These are phyloP conservation scores for Rhytidhysteron rufulum DNA, from an alignment of 2,329 filamentous ascomycete genomes.

Conservation along the genomic window DNA sequence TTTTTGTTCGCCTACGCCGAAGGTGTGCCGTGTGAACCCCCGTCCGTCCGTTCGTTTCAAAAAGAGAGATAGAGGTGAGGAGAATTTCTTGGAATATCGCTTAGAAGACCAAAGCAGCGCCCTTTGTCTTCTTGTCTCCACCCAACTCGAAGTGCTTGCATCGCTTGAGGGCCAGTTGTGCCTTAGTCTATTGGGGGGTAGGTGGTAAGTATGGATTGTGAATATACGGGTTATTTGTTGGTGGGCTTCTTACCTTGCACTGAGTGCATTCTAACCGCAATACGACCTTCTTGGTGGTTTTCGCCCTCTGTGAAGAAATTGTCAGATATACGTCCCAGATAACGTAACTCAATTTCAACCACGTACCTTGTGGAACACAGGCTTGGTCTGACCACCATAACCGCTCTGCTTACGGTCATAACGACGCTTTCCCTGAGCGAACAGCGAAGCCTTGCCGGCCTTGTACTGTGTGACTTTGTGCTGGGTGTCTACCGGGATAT, in stretches of 20 bases:
- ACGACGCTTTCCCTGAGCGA: slow-evolving; percentile 98
- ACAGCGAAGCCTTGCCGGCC: slow-evolving; percentile 91
- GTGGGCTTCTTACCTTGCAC: slow-evolving; percentile 73
- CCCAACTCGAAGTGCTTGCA: slow-evolving; percentile 99
- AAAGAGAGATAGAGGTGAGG: too few species aligned
- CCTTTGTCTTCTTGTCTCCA: slow-evolving; percentile 99
- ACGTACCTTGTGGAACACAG: slow-evolving; percentile 99
- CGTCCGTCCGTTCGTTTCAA: too few species aligned
- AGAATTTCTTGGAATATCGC: too few species aligned
- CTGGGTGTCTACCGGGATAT: too few species aligned
- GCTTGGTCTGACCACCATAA: slow-evolving; percentile 99
- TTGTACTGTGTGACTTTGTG: slow-evolving; percentile 97
- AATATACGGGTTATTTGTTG: too few species aligned
- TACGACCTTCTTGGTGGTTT: slow-evolving; percentile 99
- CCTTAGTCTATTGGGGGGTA: slow-evolving; percentile 72
- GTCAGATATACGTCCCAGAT: too few species aligned
- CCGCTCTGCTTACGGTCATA: slow-evolving; percentile 91
- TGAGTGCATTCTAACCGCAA: slow-evolving; percentile 94
- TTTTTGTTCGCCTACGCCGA: too few species aligned
- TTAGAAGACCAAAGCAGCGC: slow-evolving; percentile 99
- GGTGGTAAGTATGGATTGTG: too few species aligned
- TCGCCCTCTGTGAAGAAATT: slow-evolving; percentile 92
- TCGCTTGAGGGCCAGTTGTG: slow-evolving; percentile 95
- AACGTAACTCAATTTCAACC: too few species aligned
- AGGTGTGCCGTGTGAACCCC: too few species aligned